Conservation (phyloP, 257 asterid genomes). For the Striga asiatica region DNA sequence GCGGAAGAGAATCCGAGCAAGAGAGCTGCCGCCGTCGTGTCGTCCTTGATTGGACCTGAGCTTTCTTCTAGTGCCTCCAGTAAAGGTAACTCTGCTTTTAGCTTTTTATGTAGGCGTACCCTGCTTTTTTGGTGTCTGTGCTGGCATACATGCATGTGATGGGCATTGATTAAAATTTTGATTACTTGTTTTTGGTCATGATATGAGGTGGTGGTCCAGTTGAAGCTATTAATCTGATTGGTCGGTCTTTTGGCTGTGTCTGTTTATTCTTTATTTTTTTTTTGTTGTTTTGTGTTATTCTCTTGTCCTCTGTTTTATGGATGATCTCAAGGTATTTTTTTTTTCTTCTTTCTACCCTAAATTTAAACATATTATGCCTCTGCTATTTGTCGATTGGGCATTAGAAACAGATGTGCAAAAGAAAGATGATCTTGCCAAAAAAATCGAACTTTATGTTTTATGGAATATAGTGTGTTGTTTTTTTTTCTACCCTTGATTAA, state of each 20-base stretch:
- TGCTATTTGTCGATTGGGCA: no score
- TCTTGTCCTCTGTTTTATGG: not conserved
- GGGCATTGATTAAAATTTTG: constrained; percentile 16
- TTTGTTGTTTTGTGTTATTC: not conserved
- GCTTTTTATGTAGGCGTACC: no score
- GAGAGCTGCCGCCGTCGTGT: constrained; percentile 19
- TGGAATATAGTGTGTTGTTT: no score
- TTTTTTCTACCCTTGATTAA: no score
- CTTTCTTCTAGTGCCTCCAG: constrained; percentile 29
- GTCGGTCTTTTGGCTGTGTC: not conserved
- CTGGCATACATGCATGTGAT: constrained; percentile 20
- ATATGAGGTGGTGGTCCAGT: constrained; percentile 1
- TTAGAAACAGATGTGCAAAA: no score
- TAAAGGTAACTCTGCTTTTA: constrained; percentile 25
- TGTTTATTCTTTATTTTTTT: not conserved
- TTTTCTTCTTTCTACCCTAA: no score
- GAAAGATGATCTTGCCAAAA: no score
- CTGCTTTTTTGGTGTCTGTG: no score
- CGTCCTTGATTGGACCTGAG: constrained; percentile 31
- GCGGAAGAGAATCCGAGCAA: constrained; percentile 24
- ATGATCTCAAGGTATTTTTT: no score
- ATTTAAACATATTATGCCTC: no score
- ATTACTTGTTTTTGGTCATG: not conserved
- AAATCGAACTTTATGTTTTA: no score
- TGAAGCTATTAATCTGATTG: constrained; percentile 3